Evolutionary conservation across 345 rosid genomes (phyloP).

Genomic region (Xanthoceras sorbifolium): DNA sequence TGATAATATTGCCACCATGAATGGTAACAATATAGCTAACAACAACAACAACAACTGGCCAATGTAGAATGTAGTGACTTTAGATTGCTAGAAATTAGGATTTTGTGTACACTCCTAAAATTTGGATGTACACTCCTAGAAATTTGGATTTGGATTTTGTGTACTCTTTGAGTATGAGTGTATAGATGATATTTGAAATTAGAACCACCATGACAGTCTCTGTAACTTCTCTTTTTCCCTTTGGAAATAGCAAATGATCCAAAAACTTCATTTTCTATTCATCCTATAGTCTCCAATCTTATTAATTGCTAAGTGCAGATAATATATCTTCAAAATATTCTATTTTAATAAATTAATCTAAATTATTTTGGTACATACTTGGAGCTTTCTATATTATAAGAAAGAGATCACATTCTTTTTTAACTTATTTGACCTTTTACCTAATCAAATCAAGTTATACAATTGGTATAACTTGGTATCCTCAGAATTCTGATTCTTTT

Average conservation of each 20-base stretch:
- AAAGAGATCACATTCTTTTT: too few relatives aligned
- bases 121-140: too few relatives aligned
- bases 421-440: not conserved
- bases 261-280: not conserved
- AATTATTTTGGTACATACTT: too few relatives aligned
- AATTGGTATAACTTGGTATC: too few relatives aligned
- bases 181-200: not conserved
- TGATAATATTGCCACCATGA: not conserved
- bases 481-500: too few relatives aligned
- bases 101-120: not conserved
- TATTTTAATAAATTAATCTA: too few relatives aligned
- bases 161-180: not conserved
- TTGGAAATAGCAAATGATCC: not conserved
- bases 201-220: not conserved
- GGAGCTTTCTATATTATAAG: too few relatives aligned
- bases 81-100: not conserved
- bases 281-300: too few relatives aligned
- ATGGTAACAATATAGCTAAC: not conserved
- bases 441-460: not conserved
- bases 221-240: not conserved
- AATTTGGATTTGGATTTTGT: too few relatives aligned
- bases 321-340: too few relatives aligned
- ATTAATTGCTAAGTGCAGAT: too few relatives aligned
- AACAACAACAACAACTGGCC: not conserved
- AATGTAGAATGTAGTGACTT: not conserved